Conservation (phyloP, 352 stramenopile species). For the Phytophthora foliorum region DNA sequence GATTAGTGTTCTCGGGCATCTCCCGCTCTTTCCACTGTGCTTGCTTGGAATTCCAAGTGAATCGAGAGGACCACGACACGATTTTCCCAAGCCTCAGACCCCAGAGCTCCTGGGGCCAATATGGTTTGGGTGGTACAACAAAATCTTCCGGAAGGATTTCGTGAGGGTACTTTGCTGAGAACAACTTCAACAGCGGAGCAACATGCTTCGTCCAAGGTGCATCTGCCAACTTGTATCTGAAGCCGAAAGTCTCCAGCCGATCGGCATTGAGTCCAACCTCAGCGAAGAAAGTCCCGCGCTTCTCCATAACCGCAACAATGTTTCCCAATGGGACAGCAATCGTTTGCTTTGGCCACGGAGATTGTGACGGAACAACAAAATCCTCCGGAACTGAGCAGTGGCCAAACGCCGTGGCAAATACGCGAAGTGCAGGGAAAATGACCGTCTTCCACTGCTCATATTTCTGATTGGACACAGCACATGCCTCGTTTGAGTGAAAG, state of each 20-base stretch:
- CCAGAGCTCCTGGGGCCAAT: conserved; percentile 31
- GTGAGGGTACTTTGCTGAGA: conserved; percentile 24
- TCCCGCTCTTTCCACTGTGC: conserved; percentile 23
- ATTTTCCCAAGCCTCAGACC: conserved; percentile 40
- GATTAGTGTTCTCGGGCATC: conserved; percentile 19
- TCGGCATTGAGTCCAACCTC: conserved; percentile 39
- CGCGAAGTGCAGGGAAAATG: conserved; percentile 35
- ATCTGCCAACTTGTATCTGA: conserved; percentile 38
- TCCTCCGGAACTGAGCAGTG: conserved; percentile 30
- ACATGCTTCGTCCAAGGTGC: conserved; percentile 27
- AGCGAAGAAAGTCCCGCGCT: conserved; percentile 26
- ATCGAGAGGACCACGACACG: conserved; percentile 35
- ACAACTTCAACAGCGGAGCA: conserved; percentile 28
- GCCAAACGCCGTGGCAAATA: conserved; percentile 33
- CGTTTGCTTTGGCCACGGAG: conserved; percentile 31
- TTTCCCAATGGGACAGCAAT: conserved; percentile 22
- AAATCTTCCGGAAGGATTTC: conserved; percentile 42
- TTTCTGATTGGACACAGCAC: conserved; percentile 6
- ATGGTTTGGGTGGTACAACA: conserved; percentile 22
- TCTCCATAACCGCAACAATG: conserved; percentile 28
- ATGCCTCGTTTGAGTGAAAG: conserved; percentile 13
- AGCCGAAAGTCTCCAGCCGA: conserved; percentile 39
- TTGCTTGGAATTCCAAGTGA: conserved; percentile 22
- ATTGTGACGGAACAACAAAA: conserved; percentile 29
- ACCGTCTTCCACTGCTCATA: conserved; percentile 27